These are phyloP conservation scores for Petasospora fabianii DNA, from an alignment of 1,139 yeast species.

Conservation along the genomic window DNA sequence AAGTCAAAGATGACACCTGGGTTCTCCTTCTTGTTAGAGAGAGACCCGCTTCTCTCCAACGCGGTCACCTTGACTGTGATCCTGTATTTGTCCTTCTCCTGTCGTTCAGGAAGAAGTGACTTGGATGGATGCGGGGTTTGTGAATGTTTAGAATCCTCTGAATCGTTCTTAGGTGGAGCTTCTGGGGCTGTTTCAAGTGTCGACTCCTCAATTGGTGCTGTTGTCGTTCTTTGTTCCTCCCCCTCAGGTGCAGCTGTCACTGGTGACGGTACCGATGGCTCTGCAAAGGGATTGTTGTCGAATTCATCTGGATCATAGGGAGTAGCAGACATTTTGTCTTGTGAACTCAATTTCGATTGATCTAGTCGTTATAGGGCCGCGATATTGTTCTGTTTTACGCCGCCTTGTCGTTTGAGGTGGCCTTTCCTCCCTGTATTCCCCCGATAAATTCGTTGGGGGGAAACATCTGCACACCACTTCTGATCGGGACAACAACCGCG, in stretches of 20 bases:
- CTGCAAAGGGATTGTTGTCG: conserved; percentile 62
- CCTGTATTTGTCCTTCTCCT: conserved; percentile 22
- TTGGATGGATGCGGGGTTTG: too few species aligned
- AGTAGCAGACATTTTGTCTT: conserved; percentile 43
- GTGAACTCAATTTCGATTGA: not conserved
- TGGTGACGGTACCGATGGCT: conserved; percentile 22
- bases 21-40: conserved; percentile 34
- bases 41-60: conserved; percentile 34
- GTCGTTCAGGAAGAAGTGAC: conserved; percentile 26
- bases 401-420: not conserved
- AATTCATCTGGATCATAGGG: conserved; percentile 67
- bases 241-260: not conserved
- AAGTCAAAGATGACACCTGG: conserved; percentile 35
- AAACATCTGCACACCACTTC: not conserved
- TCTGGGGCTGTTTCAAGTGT: conserved; percentile 1
- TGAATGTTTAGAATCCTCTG: not conserved
- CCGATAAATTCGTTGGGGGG: not conserved
- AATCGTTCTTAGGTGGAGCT: conserved; percentile 2
- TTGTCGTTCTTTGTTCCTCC: not conserved
- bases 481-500: too few species aligned
- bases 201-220: not conserved
- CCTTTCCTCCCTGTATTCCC: not conserved
- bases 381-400: not conserved
- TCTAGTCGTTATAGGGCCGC: not conserved
- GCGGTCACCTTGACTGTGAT: conserved; percentile 31